A percentile compares a stretch with the other conserved stretches of the same genome.
phyloP scores from a whole-genome alignment of 176 grass and related monocot species.

The Oryza australiensis region DNA sequence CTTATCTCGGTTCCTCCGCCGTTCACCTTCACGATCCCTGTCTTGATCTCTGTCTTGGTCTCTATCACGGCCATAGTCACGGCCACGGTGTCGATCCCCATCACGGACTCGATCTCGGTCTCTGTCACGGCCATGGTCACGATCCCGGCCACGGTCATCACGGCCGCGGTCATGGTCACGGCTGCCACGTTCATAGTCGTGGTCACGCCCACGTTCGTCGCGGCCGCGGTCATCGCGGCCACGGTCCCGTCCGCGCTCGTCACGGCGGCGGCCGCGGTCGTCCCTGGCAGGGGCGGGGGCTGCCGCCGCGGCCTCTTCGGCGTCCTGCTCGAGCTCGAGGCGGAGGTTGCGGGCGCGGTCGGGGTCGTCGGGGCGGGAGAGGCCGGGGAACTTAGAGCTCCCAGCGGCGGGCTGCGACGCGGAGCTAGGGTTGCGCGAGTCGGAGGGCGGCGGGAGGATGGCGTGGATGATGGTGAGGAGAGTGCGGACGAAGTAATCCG shows the following conservation, averaged over 20 bases:
- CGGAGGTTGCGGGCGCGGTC: constrained; percentile 63
- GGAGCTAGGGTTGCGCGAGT: constrained; percentile 30
- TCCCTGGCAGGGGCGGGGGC: constrained; percentile 19
- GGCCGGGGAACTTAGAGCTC: constrained; percentile 54
- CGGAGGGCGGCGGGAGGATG: constrained; percentile 63
- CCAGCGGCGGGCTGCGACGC: constrained; percentile 19
- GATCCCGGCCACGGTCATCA: constrained; percentile 6
- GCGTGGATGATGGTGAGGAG: constrained; percentile 86
- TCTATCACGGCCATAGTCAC: constrained; percentile 28
- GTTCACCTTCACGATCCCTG: constrained; percentile 23
- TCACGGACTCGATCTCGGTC: constrained; percentile 28
- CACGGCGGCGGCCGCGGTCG: constrained; percentile 1
- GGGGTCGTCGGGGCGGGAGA: constrained; percentile 63
- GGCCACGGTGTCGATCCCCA: constrained; percentile 35
- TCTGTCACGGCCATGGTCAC: constrained; percentile 7
- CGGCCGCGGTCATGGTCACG: constrained; percentile 36
- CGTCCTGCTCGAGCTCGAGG: constrained; percentile 76
- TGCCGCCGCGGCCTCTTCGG: constrained; percentile 10
- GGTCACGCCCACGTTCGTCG: constrained; percentile 6
- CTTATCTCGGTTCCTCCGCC: constrained; percentile 25
- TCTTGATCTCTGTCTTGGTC: constrained; percentile 32
- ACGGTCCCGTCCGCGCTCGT: constrained; percentile 29
- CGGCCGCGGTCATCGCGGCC: constrained; percentile 20
- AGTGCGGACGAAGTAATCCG: constrained; percentile 77
- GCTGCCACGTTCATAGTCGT: background rate